Percentiles rank a stretch among this genome's conserved stretches.
These are phyloP conservation scores for Fusarium paranaense DNA, from an alignment of 2,329 filamentous ascomycete species.

Conservation along the genomic window DNA sequence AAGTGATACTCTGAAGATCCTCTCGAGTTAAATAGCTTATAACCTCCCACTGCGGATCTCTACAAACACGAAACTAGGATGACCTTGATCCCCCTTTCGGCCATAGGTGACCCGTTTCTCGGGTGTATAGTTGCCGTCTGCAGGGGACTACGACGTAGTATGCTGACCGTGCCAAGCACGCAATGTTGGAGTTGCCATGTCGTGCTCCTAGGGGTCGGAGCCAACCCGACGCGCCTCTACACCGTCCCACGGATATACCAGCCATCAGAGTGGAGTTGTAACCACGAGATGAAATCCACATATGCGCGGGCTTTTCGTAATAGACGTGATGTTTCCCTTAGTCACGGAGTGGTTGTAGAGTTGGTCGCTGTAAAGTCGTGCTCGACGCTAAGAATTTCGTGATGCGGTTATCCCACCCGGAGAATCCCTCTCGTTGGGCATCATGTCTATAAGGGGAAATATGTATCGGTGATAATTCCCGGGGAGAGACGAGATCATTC, in stretches of 20 bases:
- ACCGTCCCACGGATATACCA: neutral
- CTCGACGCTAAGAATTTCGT: conserved; percentile 13
- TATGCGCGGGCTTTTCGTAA: neutral
- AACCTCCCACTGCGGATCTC: neutral
- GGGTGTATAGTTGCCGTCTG: neutral
- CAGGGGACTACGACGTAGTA: neutral
- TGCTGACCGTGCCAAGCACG: neutral
- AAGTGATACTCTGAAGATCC: neutral
- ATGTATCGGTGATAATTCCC: neutral
- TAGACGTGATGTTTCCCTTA: neutral
- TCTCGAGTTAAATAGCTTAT: neutral
- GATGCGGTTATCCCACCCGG: conserved; percentile 5
- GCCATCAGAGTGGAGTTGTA: neutral
- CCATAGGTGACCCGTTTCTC: neutral
- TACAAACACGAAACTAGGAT: neutral
- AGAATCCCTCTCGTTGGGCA: neutral
- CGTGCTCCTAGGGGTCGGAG: conserved; percentile 10
- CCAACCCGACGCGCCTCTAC: neutral
- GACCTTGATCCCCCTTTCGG: neutral
- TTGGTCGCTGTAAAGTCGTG: conserved; percentile 2
- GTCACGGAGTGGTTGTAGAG: neutral
- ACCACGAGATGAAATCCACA: neutral
- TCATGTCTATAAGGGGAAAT: neutral
- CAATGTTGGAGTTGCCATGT: conserved; percentile 8
- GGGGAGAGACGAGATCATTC: neutral